These are phyloP conservation scores for Aspergillus quadrilineatus DNA, from an alignment of 2,329 filamentous ascomycete genomes.

Conservation along the genomic window DNA sequence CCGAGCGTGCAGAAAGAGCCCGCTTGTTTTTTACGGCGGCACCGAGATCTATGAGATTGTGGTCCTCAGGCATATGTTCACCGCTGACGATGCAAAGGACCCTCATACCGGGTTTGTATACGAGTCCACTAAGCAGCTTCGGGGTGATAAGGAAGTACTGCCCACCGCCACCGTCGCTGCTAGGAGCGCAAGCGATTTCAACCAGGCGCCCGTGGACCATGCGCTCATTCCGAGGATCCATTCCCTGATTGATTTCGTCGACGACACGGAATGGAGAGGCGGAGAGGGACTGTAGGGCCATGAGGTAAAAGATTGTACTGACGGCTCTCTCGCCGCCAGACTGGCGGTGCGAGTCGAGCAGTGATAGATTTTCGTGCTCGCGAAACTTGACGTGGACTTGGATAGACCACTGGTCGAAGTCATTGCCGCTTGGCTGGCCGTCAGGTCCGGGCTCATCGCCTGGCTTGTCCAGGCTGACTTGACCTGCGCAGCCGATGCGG, in stretches of 20 bases:
- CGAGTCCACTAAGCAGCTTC: conserved; percentile 81
- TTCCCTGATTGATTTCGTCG: conserved; percentile 99
- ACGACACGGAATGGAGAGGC: conserved; percentile 96
- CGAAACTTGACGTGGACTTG: conserved; percentile 95
- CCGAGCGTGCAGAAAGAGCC: conserved; percentile 24
- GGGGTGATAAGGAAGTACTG: conserved; percentile 98
- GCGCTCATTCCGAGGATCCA: conserved; percentile 97
- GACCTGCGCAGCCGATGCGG: conserved; percentile 89
- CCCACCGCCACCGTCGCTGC: conserved; percentile 50
- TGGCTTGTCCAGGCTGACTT: conserved; percentile 80
- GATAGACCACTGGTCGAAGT: conserved; percentile 92
- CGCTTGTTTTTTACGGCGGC: conserved; percentile 37
- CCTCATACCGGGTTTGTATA: conserved; percentile 88
- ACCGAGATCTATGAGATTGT: conserved; percentile 38
- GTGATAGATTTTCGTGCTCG: conserved; percentile 76
- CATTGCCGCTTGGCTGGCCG: conserved; percentile 51
- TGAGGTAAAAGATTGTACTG: conserved; percentile 97
- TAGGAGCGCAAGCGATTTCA: conserved; percentile 76
- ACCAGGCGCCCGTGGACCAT: conserved; percentile 99
- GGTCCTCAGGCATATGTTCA: conserved; percentile 55
- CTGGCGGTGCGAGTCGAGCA: conserved; percentile 88
- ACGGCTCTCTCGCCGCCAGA: conserved; percentile 95
- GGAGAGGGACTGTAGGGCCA: conserved; percentile 92
- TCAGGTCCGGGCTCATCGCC: conserved; percentile 33
- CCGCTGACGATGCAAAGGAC: conserved; percentile 92